Percentiles rank a stretch among this genome's conserved stretches.
These are phyloP conservation scores for Tolypocladium pustulatum DNA, from an alignment of 2,329 filamentous ascomycete genomes.

Conservation along the genomic window DNA sequence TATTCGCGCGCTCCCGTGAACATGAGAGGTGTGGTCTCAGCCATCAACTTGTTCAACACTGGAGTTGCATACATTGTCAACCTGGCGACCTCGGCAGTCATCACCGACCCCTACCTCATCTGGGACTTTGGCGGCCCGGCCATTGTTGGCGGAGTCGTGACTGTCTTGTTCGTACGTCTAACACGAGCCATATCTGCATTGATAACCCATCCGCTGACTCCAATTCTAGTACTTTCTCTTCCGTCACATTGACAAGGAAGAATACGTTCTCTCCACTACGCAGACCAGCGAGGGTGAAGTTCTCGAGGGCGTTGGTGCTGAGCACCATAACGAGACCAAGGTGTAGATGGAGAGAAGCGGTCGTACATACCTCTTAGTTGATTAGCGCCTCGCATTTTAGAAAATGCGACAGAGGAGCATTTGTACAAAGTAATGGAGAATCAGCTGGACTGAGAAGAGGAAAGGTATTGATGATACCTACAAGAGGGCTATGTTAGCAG, in stretches of 20 bases:
- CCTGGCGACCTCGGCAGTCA: conserved; percentile 31
- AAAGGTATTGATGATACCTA: not conserved
- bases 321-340: not conserved
- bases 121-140: conserved; percentile 39
- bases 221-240: conserved; percentile 8
- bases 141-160: conserved; percentile 32
- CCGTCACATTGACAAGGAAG: conserved; percentile 12
- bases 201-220: not conserved
- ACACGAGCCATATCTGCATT: not conserved
- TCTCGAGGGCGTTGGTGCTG: not conserved
- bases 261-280: conserved; percentile 13
- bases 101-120: conserved; percentile 37
- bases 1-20: conserved; percentile 39
- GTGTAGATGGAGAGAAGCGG: not conserved
- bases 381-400: not conserved
- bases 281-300: conserved; percentile 2
- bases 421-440: not conserved
- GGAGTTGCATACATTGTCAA: conserved; percentile 35
- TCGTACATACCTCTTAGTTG: not conserved
- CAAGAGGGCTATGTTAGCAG: no score
- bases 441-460: not conserved
- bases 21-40: conserved; percentile 40
- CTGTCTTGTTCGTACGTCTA: conserved; percentile 24
- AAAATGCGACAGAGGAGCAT: not conserved
- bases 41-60: conserved; percentile 36